These are phyloP conservation scores for Peniophora sp. DNA, from an alignment of 1,284 basidiomycete genomes.

Conservation along the genomic window DNA sequence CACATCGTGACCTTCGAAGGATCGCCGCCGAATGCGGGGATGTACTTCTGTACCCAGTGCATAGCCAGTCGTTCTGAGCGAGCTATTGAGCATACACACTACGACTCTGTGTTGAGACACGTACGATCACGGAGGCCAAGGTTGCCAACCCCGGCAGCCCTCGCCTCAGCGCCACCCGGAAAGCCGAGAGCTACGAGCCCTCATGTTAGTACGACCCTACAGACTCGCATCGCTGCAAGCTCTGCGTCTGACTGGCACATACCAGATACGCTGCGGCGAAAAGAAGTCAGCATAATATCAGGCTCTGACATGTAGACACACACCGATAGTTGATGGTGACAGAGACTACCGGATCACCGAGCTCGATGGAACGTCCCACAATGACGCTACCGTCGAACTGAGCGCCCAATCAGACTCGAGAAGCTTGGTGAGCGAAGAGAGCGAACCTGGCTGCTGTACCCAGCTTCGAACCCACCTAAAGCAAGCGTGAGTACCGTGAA, in stretches of 20 bases:
- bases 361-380: constrained; percentile 26
- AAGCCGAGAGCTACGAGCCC: constrained; percentile 34
- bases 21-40: constrained; percentile 56
- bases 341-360: not conserved
- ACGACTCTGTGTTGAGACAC: constrained; percentile 11
- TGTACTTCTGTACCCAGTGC: constrained; percentile 61
- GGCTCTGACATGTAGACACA: not conserved
- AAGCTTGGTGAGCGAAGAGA: too few relatives aligned
- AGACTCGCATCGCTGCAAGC: not conserved
- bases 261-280: constrained; percentile 9
- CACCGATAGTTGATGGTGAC: not conserved
- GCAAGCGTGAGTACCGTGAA: not conserved
- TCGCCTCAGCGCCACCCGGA: constrained; percentile 40
- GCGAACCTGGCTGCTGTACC: constrained; percentile 4
- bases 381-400: constrained; percentile 35
- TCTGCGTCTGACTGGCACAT: not conserved
- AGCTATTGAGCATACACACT: not conserved
- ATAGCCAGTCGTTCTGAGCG: constrained; percentile 43
- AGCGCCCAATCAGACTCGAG: constrained; percentile 9
- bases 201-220: not conserved
- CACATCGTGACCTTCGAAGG: constrained; percentile 49
- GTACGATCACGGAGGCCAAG: constrained; percentile 46
- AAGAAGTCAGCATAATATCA: not conserved
- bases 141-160: constrained; percentile 43
- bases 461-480: constrained; percentile 25